Base-by-base conservation (phyloP, 768 basidiomycete species). In the Boletales sp. region DNA sequence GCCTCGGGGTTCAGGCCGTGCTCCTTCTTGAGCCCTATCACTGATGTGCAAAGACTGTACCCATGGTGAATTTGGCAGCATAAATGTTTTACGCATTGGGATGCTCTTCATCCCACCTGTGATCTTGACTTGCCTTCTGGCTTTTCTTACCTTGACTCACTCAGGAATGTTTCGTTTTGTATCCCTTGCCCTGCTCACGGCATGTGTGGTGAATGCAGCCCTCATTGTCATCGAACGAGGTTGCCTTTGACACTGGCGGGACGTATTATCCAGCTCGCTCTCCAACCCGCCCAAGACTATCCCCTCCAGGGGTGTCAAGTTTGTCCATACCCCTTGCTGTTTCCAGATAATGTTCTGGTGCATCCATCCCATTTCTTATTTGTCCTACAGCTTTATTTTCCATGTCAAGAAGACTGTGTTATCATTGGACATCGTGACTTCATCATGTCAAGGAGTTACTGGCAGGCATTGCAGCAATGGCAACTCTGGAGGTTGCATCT, bases 361-460 rank as follows among this genome's bases (percentile, higher is more conserved):
- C n/a, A n/a, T n/a, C n/a, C n/a, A n/a, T n/a, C n/a, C 30, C 30
- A 29, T 39, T 44, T 21, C 46, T 52, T 32, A 64, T 45, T 18
- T 0, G 31, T 19, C 10, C 38, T 34, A 8, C 49, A 88, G 87
- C 42, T 97, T 95, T 72, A 91, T 99, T 63, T 83, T 98, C 29
- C 90, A 95, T 64, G 82, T 93, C 14, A 97, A 97, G 77, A 94
- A 94, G 74, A 98, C 94, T 1, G 97, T 95, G 1, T 97, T 99
- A 81, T 99, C 61, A 97, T 99, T 64, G 97, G 98, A 79, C 97
- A 99, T n/a, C n/a, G n/a, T 83, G 95, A 98, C 76, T 97, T 99
- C 71, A 97, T 98, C 75, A 97, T 97, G 95, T 94, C 95, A 4
- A 97, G 60, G 86, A 89, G 66, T 90, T 90, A 35, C 70, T 82